phyloP scores from a whole-genome alignment of 2,329 filamentous ascomycete species.

The Beauveria sp. region DNA sequence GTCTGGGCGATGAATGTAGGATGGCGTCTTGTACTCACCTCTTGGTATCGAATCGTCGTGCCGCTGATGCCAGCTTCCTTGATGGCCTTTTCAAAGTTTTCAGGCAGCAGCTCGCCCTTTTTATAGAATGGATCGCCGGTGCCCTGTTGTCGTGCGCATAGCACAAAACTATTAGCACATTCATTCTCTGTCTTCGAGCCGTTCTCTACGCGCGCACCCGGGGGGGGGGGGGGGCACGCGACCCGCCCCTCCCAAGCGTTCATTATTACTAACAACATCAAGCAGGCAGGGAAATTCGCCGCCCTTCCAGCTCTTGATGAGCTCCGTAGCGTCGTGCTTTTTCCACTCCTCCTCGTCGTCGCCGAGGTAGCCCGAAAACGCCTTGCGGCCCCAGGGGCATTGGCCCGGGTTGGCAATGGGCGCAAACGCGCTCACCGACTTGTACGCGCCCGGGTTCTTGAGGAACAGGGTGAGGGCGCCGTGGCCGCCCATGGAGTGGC shows the following conservation, averaged over 20 bases:
- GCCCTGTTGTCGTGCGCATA: conserved; percentile 45
- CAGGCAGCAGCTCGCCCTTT: conserved; percentile 81
- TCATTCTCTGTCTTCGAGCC: not conserved
- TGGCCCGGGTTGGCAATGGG: conserved; percentile 80
- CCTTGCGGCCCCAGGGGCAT: conserved; percentile 93
- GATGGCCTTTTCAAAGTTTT: conserved; percentile 80
- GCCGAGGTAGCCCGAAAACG: conserved; percentile 85
- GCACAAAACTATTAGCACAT: not conserved
- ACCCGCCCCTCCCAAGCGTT: not conserved
- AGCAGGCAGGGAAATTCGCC: conserved; percentile 68
- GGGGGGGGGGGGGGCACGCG: not conserved
- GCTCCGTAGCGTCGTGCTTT: conserved; percentile 84
- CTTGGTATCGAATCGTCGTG: conserved; percentile 74
- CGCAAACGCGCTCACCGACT: conserved; percentile 81
- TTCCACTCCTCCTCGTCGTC: conserved; percentile 70
- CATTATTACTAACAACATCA: conserved; percentile 62
- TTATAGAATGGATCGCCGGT: conserved; percentile 97
- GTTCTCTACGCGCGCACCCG: no score
- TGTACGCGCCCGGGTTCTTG: conserved; percentile 84
- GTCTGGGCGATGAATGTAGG: not conserved
- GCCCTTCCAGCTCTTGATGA: conserved; percentile 66
- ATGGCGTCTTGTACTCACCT: conserved; percentile 37
- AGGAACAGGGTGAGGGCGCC: conserved; percentile 88
- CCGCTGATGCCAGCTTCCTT: conserved; percentile 67
- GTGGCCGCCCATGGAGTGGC: conserved; percentile 96